Conservation (phyloP, 176 grass and related monocot species). For the Typha latifolia region DNA sequence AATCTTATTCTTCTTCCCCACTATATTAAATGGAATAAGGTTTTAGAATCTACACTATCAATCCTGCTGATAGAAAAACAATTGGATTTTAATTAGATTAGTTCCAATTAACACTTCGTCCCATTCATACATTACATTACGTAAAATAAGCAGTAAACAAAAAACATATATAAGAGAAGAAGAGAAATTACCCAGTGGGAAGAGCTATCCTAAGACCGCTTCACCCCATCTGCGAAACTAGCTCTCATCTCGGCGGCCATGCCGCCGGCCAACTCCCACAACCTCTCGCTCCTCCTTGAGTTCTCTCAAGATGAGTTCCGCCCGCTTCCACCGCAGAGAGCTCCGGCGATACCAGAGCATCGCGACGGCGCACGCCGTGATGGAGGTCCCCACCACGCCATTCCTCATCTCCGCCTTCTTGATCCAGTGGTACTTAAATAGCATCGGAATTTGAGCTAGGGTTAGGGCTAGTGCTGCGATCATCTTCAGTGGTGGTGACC, state of each 20-base stretch:
- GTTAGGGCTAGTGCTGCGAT: neutral
- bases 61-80: neutral
- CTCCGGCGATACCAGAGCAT: slow-evolving; percentile 1
- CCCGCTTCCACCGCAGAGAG: neutral
- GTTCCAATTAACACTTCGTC: neutral
- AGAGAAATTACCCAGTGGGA: neutral
- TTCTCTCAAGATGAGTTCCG: neutral
- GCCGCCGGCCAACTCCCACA: slow-evolving; percentile 1
- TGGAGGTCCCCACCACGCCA: neutral
- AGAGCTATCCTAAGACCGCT: neutral
- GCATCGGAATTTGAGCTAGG: neutral
- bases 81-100: neutral
- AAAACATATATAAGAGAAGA: neutral
- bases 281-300: neutral
- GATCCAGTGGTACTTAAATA: neutral
- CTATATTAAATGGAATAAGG: too few species aligned
- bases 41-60: neutral
- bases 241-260: slow-evolving; percentile 7
- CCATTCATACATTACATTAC: neutral
- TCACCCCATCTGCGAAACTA: neutral
- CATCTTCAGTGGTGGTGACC: neutral
- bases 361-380: neutral
- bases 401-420: slow-evolving; percentile 5
- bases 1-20: too few species aligned
- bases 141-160: neutral